Evolutionary conservation across 108 stramenopile species (phyloP).

Genomic region (Fistulifera solaris): DNA sequence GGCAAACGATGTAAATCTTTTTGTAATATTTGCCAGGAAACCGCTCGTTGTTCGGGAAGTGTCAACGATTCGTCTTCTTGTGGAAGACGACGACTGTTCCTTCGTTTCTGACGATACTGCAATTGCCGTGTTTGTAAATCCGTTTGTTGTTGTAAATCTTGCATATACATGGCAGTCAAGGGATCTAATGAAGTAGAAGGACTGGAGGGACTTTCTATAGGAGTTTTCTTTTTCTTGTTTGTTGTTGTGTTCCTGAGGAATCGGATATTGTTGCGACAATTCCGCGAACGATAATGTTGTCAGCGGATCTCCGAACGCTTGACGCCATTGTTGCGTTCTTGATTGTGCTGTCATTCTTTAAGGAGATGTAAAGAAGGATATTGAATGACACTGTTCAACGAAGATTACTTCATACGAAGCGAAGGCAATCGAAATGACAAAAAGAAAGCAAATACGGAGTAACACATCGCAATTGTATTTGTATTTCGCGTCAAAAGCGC

Average conservation of each 20-base stretch:
- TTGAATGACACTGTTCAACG: too few species aligned
- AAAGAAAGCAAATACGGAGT: too few species aligned
- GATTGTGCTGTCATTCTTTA: too few species aligned
- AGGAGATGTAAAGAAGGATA: too few species aligned
- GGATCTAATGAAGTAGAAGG: slow-evolving; percentile 26
- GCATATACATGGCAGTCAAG: slow-evolving; percentile 48
- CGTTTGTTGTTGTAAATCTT: slow-evolving; percentile 26
- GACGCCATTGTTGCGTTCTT: too few species aligned
- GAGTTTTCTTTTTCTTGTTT: neutral
- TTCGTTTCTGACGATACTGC: slow-evolving; percentile 43
- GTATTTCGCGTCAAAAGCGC: too few species aligned
- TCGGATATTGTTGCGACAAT: neutral
- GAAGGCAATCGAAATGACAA: too few species aligned
- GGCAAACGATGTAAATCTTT: slow-evolving; percentile 81
- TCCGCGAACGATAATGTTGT: neutral
- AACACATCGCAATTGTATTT: too few species aligned
- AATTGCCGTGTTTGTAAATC: slow-evolving; percentile 29
- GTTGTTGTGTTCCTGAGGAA: neutral
- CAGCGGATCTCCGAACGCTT: too few species aligned
- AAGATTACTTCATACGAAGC: too few species aligned
- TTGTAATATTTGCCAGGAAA: slow-evolving; percentile 46
- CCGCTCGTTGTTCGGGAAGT: slow-evolving; percentile 1
- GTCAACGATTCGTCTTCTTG: neutral
- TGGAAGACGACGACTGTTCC: slow-evolving; percentile 4
- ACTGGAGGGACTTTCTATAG: too few species aligned